phyloP scores from a whole-genome alignment of 805 yeast genomes.

The Metschnikowia dekortorum region DNA sequence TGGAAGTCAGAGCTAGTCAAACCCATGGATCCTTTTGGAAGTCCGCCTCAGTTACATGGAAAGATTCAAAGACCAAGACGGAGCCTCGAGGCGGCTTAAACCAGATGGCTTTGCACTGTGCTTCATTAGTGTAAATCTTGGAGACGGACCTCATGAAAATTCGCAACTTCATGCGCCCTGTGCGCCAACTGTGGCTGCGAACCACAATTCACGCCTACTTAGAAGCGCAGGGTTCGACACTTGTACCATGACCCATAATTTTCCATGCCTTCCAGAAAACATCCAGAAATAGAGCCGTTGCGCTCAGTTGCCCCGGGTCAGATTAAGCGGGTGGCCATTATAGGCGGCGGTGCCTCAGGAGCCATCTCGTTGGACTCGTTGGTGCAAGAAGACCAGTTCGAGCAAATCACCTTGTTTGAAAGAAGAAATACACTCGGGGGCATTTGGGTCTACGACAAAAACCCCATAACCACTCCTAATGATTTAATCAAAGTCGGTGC shows the following conservation, averaged over 20 bases:
- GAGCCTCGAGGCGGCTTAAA: too few species aligned
- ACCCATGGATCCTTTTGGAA: too few species aligned
- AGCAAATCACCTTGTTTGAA: conserved; percentile 36
- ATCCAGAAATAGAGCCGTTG: not conserved
- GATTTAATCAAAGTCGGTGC: conserved; percentile 19
- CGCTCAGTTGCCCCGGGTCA: not conserved
- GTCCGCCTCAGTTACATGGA: too few species aligned
- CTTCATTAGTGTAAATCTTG: too few species aligned
- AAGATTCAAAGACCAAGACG: too few species aligned
- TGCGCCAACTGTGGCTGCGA: conserved; percentile 13
- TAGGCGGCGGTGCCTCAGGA: conserved; percentile 53
- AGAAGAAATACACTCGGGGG: conserved; percentile 40
- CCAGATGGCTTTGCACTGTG: too few species aligned
- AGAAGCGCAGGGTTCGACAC: not conserved
- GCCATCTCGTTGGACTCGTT: conserved; percentile 38
- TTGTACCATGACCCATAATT: not conserved
- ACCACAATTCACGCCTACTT: conserved; percentile 5
- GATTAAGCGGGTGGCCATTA: conserved; percentile 35
- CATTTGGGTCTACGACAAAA: conserved; percentile 36
- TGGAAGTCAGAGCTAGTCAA: not conserved
- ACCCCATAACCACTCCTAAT: conserved; percentile 10
- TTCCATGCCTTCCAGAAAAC: conserved; percentile 1
- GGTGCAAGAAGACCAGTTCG: conserved; percentile 29
- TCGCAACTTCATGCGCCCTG: not conserved
- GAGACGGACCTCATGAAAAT: not conserved